phyloP scores from a whole-genome alignment of 257 asterid species.

The Solanum chiquidenum region DNA sequence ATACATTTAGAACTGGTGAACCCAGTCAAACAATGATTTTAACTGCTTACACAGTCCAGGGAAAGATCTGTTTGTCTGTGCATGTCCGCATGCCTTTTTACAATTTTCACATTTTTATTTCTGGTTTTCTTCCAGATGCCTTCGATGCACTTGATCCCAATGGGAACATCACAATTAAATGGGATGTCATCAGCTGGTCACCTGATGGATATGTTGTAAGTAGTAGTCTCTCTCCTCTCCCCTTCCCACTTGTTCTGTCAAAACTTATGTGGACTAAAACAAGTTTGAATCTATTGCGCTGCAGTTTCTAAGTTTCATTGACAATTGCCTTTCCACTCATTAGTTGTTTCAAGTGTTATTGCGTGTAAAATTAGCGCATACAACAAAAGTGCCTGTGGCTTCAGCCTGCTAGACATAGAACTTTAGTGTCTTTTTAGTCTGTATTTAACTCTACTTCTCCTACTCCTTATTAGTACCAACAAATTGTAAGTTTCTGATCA shows the following conservation, averaged over 20 bases:
- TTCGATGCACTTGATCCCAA: conserved; percentile 84
- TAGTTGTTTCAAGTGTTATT: background rate
- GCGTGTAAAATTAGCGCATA: background rate
- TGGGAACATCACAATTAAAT: conserved; percentile 73
- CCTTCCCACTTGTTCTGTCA: background rate
- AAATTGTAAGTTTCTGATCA: background rate
- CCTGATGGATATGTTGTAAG: conserved; percentile 82
- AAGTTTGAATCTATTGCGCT: background rate
- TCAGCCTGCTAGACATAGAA: background rate
- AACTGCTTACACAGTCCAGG: background rate
- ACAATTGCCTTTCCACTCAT: background rate
- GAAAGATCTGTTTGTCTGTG: background rate
- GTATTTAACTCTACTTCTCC: background rate
- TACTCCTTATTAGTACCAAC: background rate
- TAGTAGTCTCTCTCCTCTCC: background rate
- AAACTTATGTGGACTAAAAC: background rate
- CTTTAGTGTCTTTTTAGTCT: background rate
- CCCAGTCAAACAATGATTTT: background rate
- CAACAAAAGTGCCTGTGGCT: background rate
- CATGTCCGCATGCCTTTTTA: background rate
- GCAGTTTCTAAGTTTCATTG: background rate
- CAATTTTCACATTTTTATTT: background rate
- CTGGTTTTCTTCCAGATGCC: conserved; percentile 39
- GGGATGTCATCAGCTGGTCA: conserved; percentile 74
- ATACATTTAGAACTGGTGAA: background rate